Conservation (phyloP, 2,329 filamentous ascomycete species). For the Xylariales sp. region DNA sequence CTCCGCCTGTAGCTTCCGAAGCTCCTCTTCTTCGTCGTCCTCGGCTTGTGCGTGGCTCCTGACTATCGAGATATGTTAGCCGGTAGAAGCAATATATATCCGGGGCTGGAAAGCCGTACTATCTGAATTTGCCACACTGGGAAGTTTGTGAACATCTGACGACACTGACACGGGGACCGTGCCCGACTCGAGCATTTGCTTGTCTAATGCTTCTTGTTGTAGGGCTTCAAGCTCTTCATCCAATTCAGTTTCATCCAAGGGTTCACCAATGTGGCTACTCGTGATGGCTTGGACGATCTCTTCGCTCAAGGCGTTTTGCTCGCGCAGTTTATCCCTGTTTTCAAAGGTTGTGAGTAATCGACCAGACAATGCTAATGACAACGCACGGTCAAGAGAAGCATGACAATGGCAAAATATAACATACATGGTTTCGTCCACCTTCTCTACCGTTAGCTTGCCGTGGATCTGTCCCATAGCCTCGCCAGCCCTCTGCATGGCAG, state of each 20-base stretch:
- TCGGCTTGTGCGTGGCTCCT: constrained; percentile 69
- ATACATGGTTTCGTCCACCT: constrained; percentile 95
- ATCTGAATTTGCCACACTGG: constrained; percentile 78
- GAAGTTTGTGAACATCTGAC: constrained; percentile 78
- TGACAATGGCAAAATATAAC: constrained; percentile 69
- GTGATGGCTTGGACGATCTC: constrained; percentile 92
- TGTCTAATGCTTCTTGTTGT: constrained; percentile 92
- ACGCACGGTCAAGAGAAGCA: neutral
- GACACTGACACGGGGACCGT: constrained; percentile 74
- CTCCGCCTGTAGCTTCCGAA: constrained; percentile 92
- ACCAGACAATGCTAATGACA: neutral
- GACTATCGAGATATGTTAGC: constrained; percentile 52
- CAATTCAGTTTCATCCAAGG: constrained; percentile 86
- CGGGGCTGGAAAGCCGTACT: constrained; percentile 66
- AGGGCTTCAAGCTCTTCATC: constrained; percentile 86
- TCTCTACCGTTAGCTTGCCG: constrained; percentile 88
- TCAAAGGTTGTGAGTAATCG: constrained; percentile 34
- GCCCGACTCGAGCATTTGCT: constrained; percentile 92
- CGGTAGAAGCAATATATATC: neutral
- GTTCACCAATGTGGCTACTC: constrained; percentile 72
- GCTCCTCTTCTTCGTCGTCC: constrained; percentile 95
- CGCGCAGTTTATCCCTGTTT: constrained; percentile 84
- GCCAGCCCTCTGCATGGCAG: constrained; percentile 92
- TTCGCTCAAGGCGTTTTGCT: constrained; percentile 92
- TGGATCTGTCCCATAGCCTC: constrained; percentile 95